These are phyloP conservation scores for Thraustochytrium sp. DNA, from an alignment of 352 stramenopile species.

Conservation along the genomic window DNA sequence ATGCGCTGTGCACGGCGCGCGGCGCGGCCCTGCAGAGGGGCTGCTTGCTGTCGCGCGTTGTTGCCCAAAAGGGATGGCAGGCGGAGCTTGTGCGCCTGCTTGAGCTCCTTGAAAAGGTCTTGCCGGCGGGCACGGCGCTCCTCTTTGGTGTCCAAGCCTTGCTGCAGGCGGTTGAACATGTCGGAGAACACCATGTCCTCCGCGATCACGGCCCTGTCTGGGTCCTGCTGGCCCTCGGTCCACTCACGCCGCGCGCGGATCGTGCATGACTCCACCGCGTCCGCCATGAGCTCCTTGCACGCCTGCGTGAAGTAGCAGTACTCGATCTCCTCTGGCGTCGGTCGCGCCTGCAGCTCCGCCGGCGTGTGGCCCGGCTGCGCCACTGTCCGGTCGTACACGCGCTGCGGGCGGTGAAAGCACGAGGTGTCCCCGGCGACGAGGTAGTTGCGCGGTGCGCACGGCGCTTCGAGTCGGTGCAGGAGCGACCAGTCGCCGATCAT, in stretches of 20 bases:
- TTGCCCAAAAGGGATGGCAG: no score
- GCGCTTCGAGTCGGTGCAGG: neutral
- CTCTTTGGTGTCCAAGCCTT: neutral
- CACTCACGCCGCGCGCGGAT: neutral
- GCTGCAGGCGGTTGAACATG: neutral
- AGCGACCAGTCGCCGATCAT: constrained; percentile 15
- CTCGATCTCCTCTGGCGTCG: neutral
- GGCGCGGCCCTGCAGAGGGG: no score
- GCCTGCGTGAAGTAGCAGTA: constrained; percentile 24
- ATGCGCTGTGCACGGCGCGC: no score
- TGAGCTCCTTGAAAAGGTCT: neutral
- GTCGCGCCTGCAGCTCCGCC: constrained; percentile 25
- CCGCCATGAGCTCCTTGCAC: constrained; percentile 21
- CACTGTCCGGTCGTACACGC: neutral
- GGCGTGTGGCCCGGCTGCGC: neutral
- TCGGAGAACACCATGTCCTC: neutral
- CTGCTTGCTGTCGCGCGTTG: no score
- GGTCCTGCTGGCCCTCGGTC: neutral
- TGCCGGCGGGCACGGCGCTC: neutral
- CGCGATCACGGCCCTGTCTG: neutral
- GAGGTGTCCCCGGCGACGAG: neutral
- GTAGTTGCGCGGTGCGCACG: neutral
- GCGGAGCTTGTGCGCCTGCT: neutral
- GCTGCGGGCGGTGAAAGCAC: neutral
- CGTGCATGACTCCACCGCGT: neutral